Base-by-base conservation (phyloP, 495 filamentous ascomycete genomes). In the Penicillium chermesinum region DNA sequence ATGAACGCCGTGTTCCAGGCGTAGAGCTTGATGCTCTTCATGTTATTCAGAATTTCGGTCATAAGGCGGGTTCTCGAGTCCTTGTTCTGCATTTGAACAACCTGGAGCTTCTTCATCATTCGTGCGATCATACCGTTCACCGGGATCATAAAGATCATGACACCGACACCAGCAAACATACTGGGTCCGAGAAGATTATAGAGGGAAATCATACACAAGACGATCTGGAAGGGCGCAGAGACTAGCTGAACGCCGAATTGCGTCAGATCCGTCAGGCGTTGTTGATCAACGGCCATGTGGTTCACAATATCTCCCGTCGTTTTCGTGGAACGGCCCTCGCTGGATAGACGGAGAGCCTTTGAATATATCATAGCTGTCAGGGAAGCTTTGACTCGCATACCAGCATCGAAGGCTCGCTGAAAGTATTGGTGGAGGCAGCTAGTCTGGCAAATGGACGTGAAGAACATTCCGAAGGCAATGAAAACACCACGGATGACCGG, bases 21-120 rank as follows among this genome's bases (percentile, higher is more conserved):
- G 70, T 96, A 99, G 18, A 99, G 80, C 69, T 99, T 97, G 72
- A 97, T 97, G 63, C 87, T 91, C 73, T 97, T 97, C 82, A 97
- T 96, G 65, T 96, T 96, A 76, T 97, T 97, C 59, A 97, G 71
- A 50, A 99, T 97, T 71, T 99, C 94, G 5, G 94, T 93, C 78
- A 96, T 95, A 44, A 99, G 66, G 27, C 91, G 76, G 19, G 93
- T 95, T 51, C 94, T 82, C 7, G 90, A 80, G 58, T 99, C 94
- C 68, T 99, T 99, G 69, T 97, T 97, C 73, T 91, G 95, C 94
- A 99, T 99, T 70, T 99, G 94, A 48, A 79, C 69, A 64, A 96
- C 95, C 63, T 97, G 94, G 41, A 99, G 71, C 17, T 73, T 89
- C 70, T 96, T 97, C 89, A 96, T 95, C 54, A 94, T 70, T 46